Evolutionary conservation across 345 rosid genomes (phyloP).

Genomic region (Gossypium herbaceum): DNA sequence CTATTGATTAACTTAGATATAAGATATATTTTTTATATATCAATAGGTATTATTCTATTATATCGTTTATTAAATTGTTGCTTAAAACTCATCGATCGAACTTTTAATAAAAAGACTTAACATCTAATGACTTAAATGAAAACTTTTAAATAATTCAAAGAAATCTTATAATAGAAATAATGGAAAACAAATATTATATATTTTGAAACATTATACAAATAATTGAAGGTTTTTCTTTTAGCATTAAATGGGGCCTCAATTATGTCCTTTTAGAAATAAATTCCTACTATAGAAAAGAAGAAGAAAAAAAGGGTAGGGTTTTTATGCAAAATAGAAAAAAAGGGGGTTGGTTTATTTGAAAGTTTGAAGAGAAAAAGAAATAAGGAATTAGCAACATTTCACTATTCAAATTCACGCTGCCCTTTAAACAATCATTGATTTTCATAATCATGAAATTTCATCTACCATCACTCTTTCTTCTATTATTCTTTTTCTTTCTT

Average conservation of each 20-base stretch:
- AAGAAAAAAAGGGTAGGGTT: too few relatives aligned
- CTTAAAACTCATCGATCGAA: too few relatives aligned
- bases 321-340: too few relatives aligned
- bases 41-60: too few relatives aligned
- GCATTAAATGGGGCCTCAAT: slow-evolving; percentile 12
- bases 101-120: too few relatives aligned
- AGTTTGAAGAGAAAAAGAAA: background rate
- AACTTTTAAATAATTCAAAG: too few relatives aligned
- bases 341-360: background rate
- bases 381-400: background rate
- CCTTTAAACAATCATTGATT: slow-evolving; percentile 18
- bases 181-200: background rate
- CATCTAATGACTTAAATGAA: accelerated
- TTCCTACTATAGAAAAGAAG: background rate
- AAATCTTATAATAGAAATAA: background rate
- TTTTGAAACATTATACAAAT: slow-evolving; percentile 4
- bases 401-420: slow-evolving; percentile 36
- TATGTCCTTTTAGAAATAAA: slow-evolving; percentile 1
- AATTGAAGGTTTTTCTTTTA: background rate
- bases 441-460: background rate
- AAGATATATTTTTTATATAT: too few relatives aligned
- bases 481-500: background rate
- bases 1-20: accelerated
- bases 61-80: accelerated
- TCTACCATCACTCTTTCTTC: background rate